Base-by-base conservation (phyloP, 352 stramenopile genomes). In the Globisporangium radiosum region DNA sequence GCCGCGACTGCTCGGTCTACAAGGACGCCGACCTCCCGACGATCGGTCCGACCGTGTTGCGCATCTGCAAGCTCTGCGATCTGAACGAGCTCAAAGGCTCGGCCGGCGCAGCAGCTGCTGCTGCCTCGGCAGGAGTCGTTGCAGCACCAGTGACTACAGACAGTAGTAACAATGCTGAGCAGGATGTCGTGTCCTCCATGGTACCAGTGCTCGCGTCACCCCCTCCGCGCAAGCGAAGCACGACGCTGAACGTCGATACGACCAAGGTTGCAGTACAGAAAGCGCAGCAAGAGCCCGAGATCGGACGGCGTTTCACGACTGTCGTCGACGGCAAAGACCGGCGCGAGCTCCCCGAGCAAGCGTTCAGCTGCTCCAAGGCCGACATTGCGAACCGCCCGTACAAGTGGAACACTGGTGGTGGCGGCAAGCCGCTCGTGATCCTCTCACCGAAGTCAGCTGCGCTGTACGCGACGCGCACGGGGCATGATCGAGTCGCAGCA, bases 21-120 rank as follows among this genome's bases (percentile, higher is more conserved):
- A 90, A 92, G 52, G 74, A 90, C 52, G 71, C 78, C 9, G 77
- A 87, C 59, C 52, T 92, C 25, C 84, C 80, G 0, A 81, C 73
- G 7, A 71, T 84, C n/a, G 84, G 84, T 0, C 73, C 74, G 7
- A 90, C 78, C 37, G 65, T 73, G n/a, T 48, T 91, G 25, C 76
- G 80, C 11, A 84, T 93, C 47, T 93, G 84, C 55, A 75, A 69
- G 38, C 43, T 71, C 36, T 93, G 84, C 59, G 72, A 88, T 14
- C 60, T 64, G 39, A 61, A 68, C 54, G 60, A 60, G 17, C 60
- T 65, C 54, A 64, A 77, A 43, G 42, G 57, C 9, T 57, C 63
- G 0, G 51, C 50, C 33, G 49, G 48, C 0, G 47, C 55, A 7
- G 65, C 73, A 52, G 58, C 62, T 1, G 61, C 54, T 5, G 33